Evolutionary conservation across 2,329 filamentous ascomycete species (phyloP).

Genomic region (Plenodomus tracheiphilus): DNA sequence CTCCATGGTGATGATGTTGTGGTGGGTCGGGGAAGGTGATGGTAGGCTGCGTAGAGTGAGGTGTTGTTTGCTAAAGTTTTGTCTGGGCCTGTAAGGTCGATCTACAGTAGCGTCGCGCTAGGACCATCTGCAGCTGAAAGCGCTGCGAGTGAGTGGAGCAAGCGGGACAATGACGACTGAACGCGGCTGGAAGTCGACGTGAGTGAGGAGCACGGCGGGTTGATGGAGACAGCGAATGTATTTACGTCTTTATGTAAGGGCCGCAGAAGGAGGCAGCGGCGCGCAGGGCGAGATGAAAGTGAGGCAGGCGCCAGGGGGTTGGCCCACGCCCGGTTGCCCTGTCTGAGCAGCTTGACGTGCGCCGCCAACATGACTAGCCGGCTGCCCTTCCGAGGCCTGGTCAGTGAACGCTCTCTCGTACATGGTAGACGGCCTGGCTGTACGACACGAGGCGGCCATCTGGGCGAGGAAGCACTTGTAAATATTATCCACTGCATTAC

Average conservation of each 20-base stretch:
- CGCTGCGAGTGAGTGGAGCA: conserved; percentile 28
- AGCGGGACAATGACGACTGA: conserved; percentile 2
- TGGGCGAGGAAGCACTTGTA: too few species aligned
- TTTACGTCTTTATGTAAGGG: neutral
- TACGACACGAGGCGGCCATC: too few species aligned
- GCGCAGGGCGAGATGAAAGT: conserved; percentile 4
- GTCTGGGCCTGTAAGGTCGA: conserved; percentile 31
- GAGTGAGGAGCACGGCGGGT: neutral
- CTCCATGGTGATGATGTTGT: conserved; percentile 58
- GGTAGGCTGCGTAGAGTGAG: conserved; percentile 21
- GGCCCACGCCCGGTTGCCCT: conserved; percentile 13
- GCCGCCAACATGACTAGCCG: conserved; percentile 1
- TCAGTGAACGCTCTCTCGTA: too few species aligned
- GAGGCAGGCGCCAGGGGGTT: conserved; percentile 20
- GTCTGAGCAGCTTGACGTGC: conserved; percentile 11
- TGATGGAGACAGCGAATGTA: conserved; percentile 7
- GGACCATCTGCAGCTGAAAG: conserved; percentile 2
- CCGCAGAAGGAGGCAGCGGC: conserved; percentile 10
- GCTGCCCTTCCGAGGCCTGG: conserved; percentile 1
- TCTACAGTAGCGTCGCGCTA: conserved; percentile 39
- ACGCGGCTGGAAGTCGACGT: neutral
- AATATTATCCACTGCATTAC: neutral
- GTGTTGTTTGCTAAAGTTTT: conserved; percentile 27
- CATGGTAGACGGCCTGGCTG: too few species aligned
- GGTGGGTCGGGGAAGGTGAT: conserved; percentile 25